Base-by-base conservation (phyloP, 208 protist species). In the Leishmania major region DNA sequence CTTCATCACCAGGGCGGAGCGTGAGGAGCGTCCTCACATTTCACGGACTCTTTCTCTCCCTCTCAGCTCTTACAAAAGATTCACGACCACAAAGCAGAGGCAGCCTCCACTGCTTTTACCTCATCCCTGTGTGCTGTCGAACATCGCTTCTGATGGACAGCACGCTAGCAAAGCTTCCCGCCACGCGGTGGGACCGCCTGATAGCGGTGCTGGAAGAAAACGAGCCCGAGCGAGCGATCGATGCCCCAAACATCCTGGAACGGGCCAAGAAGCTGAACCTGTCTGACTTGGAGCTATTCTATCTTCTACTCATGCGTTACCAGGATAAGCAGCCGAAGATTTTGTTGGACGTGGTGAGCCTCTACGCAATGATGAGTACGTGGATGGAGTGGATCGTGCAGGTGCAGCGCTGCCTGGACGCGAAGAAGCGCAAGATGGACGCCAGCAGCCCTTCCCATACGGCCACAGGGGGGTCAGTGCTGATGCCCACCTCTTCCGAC, bases 141-240 rank as follows among this genome's bases (percentile, higher is more conserved):
- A 7, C n/a, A 62, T 62, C 31, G 25, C 31, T 22, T 7, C 79
- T 31, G 62, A 78, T 69, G 80, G 49, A 83, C 47, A 67, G 67
- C 0, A 11, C 31, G 37, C 25, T 87, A 1, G 59, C 51, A 22
- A 69, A 81, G 40, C 55, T 85, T 25, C 87, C 83, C 1, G 87
- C 87, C 0, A 92, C 87, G 28, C 84, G 90, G 53, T 94, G 88
- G 88, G 90, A 94, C 74, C 87, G 87, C 15, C 79, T 94, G 37
- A 73, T 89, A 5, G 86, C 87, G 0, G 87, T 92, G 45, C 82
- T 94, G 8, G 86, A 92, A 40, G 83, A 79, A 47, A 89, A 87
- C 40, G 87, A 94, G 71, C 87, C 90, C 57, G 87, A 90, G 31
- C 84, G 82, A 1, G 84, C 88, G 45, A 90, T 94, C 59, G 87